Conservation (phyloP, 2,329 filamentous ascomycete species). For the Colletotrichum salicis region DNA sequence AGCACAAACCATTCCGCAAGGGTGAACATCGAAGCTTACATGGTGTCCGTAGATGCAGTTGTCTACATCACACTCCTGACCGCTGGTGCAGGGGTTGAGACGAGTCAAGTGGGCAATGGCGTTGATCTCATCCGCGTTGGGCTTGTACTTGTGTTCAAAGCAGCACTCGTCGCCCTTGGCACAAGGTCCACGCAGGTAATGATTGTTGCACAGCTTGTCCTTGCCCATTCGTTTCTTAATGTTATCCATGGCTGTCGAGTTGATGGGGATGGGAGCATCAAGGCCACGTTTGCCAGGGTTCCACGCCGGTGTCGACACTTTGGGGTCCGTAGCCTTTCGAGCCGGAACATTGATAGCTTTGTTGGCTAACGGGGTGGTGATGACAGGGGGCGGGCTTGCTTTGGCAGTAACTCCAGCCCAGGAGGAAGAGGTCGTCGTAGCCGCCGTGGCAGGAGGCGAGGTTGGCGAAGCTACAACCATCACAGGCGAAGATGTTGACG, state of each 20-base stretch:
- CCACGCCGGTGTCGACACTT: slow-evolving; percentile 55
- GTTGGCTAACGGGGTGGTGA: slow-evolving; percentile 54
- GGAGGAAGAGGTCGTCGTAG: slow-evolving; percentile 39
- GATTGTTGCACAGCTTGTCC: slow-evolving; percentile 71
- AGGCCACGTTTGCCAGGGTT: slow-evolving; percentile 65
- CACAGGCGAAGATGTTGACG: slow-evolving; percentile 38
- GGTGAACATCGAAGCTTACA: slow-evolving; percentile 51
- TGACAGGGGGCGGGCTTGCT: slow-evolving; percentile 55
- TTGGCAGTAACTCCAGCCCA: slow-evolving; percentile 56
- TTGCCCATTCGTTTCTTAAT: slow-evolving; percentile 66
- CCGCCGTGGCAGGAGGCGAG: slow-evolving; percentile 37
- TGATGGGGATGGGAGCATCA: slow-evolving; percentile 62
- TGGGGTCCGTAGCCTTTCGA: slow-evolving; percentile 24
- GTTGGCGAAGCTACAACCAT: slow-evolving; percentile 40
- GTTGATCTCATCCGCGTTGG: slow-evolving; percentile 63
- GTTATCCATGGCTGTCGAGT: slow-evolving; percentile 57
- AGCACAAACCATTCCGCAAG: neutral
- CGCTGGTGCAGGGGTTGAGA: slow-evolving; percentile 66
- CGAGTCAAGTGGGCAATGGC: slow-evolving; percentile 67
- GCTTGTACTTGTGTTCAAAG: slow-evolving; percentile 67
- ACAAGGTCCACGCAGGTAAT: slow-evolving; percentile 69
- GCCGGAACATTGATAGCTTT: slow-evolving; percentile 40
- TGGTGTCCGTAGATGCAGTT: slow-evolving; percentile 74
- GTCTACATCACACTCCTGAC: slow-evolving; percentile 67
- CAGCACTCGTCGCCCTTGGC: slow-evolving; percentile 63